phyloP scores from a whole-genome alignment of 1,284 basidiomycete species.

The Ceratobasidium sp. region DNA sequence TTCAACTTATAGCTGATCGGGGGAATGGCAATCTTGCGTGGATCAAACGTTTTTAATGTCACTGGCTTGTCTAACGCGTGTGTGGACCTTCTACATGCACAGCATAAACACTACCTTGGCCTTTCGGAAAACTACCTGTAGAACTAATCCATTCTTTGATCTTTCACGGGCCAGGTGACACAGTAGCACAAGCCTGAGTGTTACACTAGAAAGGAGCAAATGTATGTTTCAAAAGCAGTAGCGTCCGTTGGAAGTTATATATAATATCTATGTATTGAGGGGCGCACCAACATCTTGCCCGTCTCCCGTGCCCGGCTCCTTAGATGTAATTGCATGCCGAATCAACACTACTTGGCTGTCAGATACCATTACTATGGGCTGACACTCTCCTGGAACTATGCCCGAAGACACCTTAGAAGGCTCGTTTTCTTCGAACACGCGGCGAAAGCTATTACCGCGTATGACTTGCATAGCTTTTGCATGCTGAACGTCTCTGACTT shows the following conservation, averaged over 20 bases:
- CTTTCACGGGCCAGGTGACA: no score
- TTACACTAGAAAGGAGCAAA: no score
- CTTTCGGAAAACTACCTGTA: neutral
- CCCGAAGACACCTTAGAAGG: conserved; percentile 68
- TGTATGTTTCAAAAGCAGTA: no score
- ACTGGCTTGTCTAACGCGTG: neutral
- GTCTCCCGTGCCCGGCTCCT: neutral
- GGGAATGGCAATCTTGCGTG: neutral
- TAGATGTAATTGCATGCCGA: neutral
- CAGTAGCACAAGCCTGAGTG: no score
- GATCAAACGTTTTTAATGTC: neutral
- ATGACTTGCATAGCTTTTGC: conserved; percentile 95
- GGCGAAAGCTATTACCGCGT: conserved; percentile 87
- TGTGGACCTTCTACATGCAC: neutral
- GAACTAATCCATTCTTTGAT: no score
- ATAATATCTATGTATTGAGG: neutral
- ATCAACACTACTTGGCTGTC: conserved; percentile 10
- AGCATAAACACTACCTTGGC: neutral
- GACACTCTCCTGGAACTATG: neutral
- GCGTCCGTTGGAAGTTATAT: neutral
- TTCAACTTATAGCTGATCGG: neutral
- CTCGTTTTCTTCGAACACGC: conserved; percentile 94
- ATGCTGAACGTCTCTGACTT: conserved; percentile 95
- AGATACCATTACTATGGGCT: conserved; percentile 2
- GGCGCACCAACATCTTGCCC: neutral